Evolutionary conservation across 164 flowering plant genomes (phyloP).

Genomic region (Tetracentron sinense): DNA sequence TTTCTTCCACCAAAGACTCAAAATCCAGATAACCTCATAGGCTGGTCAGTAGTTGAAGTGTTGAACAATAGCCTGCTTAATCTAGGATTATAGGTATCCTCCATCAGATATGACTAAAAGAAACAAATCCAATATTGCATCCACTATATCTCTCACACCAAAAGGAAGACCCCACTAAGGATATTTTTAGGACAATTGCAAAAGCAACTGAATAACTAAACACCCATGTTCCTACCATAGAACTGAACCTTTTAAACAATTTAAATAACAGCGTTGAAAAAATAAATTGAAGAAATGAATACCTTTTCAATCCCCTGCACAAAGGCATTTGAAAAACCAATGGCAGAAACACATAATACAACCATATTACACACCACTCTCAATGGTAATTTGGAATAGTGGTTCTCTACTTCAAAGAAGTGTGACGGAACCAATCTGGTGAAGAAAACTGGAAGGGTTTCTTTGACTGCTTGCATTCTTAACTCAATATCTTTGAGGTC

Average conservation of each 20-base stretch:
- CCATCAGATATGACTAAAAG: neutral
- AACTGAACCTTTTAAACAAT: no score
- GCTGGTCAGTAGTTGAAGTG: neutral
- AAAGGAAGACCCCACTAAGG: neutral
- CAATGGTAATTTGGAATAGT: conserved; percentile 37
- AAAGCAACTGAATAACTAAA: no score
- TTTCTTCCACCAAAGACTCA: neutral
- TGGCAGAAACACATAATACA: conserved; percentile 70
- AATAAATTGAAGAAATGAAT: conserved; percentile 7
- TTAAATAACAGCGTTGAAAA: neutral
- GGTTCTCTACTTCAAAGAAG: conserved; percentile 46
- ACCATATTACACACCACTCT: conserved; percentile 23
- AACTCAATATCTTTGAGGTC: conserved; percentile 37
- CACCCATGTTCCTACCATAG: neutral
- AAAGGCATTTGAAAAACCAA: conserved; percentile 68
- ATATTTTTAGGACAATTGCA: neutral
- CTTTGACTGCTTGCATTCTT: conserved; percentile 35
- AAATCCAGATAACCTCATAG: neutral
- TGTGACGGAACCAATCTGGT: conserved; percentile 54
- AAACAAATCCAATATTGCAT: neutral
- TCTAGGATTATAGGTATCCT: neutral
- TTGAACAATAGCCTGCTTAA: neutral
- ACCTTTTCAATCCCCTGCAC: conserved; percentile 54
- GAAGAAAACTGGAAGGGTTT: conserved; percentile 52
- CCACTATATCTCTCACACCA: neutral